phyloP scores from a whole-genome alignment of 2,329 filamentous ascomycete species.

The Beauveria caledonica region DNA sequence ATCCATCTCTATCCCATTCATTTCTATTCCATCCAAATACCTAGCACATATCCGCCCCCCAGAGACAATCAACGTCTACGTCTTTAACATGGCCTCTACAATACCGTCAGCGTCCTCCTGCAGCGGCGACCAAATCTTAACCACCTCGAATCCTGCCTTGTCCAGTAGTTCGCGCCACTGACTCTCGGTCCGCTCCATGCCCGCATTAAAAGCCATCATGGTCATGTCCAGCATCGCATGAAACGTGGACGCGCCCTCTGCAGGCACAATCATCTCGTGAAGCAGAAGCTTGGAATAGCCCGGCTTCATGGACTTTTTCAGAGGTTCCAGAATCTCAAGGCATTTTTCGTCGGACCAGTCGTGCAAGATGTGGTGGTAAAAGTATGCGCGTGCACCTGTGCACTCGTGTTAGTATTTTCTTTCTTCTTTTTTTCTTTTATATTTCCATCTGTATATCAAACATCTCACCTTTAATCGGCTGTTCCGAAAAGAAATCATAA shows the following conservation, averaged over 20 bases:
- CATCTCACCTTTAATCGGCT: conserved; percentile 18
- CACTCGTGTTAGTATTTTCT: neutral
- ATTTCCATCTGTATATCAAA: neutral
- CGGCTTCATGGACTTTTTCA: conserved; percentile 15
- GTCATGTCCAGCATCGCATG: conserved; percentile 17
- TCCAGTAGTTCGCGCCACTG: conserved; percentile 16
- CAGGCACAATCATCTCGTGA: conserved; percentile 20
- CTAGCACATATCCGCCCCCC: too few species aligned
- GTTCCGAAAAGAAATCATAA: conserved; percentile 28
- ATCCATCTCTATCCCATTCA: too few species aligned
- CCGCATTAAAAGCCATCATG: conserved; percentile 17
- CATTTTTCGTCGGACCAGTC: conserved; percentile 19
- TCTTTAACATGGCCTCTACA: conserved; percentile 1
- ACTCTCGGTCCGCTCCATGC: conserved; percentile 15
- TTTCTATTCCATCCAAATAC: too few species aligned
- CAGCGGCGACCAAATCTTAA: neutral
- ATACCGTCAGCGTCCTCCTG: neutral
- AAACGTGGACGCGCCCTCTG: conserved; percentile 12
- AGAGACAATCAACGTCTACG: neutral
- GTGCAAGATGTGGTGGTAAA: conserved; percentile 20
- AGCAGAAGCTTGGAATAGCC: conserved; percentile 25
- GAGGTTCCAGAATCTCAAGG: conserved; percentile 14
- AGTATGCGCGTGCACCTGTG: conserved; percentile 21
- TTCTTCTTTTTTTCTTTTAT: neutral
- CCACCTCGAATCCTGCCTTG: conserved; percentile 14